Evolutionary conservation across 345 rosid species (phyloP), one percentile per base, ranked within the genome.

Genomic region (Acer campestre): DNA sequence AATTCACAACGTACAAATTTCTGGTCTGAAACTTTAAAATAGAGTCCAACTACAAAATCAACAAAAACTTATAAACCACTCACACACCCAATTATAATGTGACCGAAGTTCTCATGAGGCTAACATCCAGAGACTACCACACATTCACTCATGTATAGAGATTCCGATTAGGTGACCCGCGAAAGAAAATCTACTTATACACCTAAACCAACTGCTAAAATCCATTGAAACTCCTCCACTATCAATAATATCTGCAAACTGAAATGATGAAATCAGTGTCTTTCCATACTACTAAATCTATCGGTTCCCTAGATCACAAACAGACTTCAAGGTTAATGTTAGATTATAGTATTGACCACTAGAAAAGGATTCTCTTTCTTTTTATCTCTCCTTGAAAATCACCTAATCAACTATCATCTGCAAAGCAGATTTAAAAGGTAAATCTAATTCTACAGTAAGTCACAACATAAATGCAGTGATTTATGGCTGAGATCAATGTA

Each of bases 21-120:
- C 22, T n/a, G 23, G 48, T 56, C 48, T 53, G 61, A 56, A 72
- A n/a, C 75, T n/a, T 68, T 17, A 44, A 23, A 68, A 11, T 56
- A 56, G 6, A 46, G 55, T 16, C 49, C n/a, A 18, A 18, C 51
- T 10, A 38, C 69, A n/a, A 68, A 49, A 44, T 20, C 20, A 23
- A 22, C 25, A 68, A 6, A 46, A 64, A 65, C 68, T 65, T 65
- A 65, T 35, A 65, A 35, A 27, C 9, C 23, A 59, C 16, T 67
- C 70, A 40, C 22, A 67, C 23, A 18, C 70, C 51, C 51, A 35
- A 17, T 67, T n/a, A 13, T 42, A 27, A 16, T 29, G 22, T 17
- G 22, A 40, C 63, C 27, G 1, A 38, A 40, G 10, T 42, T 67
- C 20, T 20, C 8, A 67, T 38, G 51, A 67, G 25, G 70, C 70